Base-by-base conservation (phyloP, 2,329 filamentous ascomycete genomes). In the Aspergillus sp. region DNA sequence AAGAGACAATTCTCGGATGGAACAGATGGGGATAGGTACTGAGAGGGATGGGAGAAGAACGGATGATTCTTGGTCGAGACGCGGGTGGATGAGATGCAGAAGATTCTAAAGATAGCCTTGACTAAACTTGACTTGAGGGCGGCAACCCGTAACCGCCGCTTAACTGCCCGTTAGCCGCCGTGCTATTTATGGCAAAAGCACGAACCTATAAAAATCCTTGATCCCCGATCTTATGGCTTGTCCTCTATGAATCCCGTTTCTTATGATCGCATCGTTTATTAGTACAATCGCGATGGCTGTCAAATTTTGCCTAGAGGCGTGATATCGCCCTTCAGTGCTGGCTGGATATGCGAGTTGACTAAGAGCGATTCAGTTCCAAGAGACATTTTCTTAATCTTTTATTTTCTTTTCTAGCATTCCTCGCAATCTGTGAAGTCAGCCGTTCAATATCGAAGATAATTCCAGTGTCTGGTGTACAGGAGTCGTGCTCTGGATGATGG, bases 101-200 rank as follows among this genome's bases (percentile, higher is more conserved):
- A 67, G 66, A 72, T 73, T 68, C 72, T 74, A 70, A 76, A 72
- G 68, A 74, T 73, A 73, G 70, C 68, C 61, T 41, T 54, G 49
- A 45, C 48, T 28, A n/a, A 28, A 34, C 45, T 47, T 47, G 45
- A 46, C 45, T 43, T 34, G 53, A 56, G 43, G 46, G 45, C 62
- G 59, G 56, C 51, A 54, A 61, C 30, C 53, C 34, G 25, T 58
- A 54, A 43, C 62, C 62, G 62, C 59, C 59, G 55, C 51, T 62
- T 62, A 53, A 30, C 55, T 47, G 34, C 38, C n/a, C 45, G 23
- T 51, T 59, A 62, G 55, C 56, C 59, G 62, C 59, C 48, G 31
- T 48, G 50, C 62, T 62, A 64, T 64, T 64, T 62, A 60, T 64
- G 59, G 28, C n/a, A 50, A 28, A 8, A 19, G 19, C 46, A 48